A percentile compares a stretch with the other conserved stretches of the same genome.
Conservation (phyloP, 495 filamentous ascomycete genomes). For the Trypethelium eluteriae region DNA sequence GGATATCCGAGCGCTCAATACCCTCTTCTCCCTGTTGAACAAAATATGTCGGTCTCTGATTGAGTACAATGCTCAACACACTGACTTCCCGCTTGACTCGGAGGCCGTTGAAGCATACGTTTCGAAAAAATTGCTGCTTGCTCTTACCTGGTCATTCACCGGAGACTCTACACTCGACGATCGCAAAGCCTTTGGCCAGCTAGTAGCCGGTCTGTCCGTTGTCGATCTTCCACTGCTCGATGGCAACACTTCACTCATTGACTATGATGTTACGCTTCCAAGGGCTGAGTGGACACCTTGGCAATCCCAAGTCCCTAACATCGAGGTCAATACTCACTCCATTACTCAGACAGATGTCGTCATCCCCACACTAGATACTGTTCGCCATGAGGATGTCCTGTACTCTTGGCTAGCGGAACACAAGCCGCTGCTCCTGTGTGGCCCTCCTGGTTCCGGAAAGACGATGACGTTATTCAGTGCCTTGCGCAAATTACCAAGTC, state of each 20-base stretch:
- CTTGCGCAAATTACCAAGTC: constrained; percentile 87
- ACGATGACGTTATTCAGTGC: constrained; percentile 99
- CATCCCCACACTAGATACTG: constrained; percentile 92
- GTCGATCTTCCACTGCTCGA: constrained; percentile 71
- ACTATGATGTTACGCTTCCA: constrained; percentile 84
- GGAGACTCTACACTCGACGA: constrained; percentile 88
- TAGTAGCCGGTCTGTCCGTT: constrained; percentile 66
- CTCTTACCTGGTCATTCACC: constrained; percentile 86
- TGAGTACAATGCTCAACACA: constrained; percentile 89
- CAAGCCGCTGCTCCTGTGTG: constrained; percentile 91
- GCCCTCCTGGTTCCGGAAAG: constrained; percentile 96
- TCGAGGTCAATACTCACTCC: constrained; percentile 96
- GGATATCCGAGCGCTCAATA: constrained; percentile 78
- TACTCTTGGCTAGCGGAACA: constrained; percentile 99
- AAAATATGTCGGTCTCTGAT: constrained; percentile 84
- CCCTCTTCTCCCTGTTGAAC: constrained; percentile 89
- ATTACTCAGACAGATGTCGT: constrained; percentile 95
- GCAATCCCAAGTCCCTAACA: constrained; percentile 86
- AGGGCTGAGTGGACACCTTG: constrained; percentile 81
- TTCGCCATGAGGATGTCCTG: constrained; percentile 93
- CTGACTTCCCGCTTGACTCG: constrained; percentile 84
- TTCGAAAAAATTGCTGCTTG: constrained; percentile 85
- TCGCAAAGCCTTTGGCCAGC: constrained; percentile 81
- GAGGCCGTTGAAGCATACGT: constrained; percentile 84
- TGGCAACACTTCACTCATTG: constrained; percentile 76